Percentiles rank a stretch among this genome's conserved stretches.
Conservation (phyloP, 768 basidiomycete species). For the Daedaleopsis nitida region DNA sequence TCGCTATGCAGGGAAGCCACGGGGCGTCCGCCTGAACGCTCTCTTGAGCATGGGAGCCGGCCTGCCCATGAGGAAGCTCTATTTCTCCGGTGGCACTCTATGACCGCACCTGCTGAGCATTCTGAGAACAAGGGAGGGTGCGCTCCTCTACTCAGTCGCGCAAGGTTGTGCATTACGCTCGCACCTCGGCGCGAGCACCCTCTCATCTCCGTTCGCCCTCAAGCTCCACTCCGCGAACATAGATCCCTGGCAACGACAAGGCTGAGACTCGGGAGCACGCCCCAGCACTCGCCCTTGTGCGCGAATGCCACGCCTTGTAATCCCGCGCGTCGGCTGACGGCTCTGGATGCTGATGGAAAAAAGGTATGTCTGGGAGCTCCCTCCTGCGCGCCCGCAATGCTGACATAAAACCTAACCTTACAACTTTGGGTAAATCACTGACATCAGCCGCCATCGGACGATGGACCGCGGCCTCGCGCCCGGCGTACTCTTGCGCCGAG, state of each 20-base stretch:
- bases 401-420: constrained; percentile 26
- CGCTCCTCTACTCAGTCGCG: neutral
- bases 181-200: neutral
- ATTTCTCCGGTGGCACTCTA: constrained; percentile 3
- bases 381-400: constrained; percentile 17
- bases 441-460: constrained; percentile 12
- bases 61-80: neutral
- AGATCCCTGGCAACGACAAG: constrained; percentile 4
- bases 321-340: constrained; percentile 12
- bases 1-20: neutral
- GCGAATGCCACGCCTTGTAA: constrained; percentile 16
- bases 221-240: constrained; percentile 6
- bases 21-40: neutral
- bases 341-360: constrained; percentile 18
- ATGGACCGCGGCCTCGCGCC: constrained; percentile 2
- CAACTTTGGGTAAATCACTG: constrained; percentile 15
- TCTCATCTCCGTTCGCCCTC: constrained; percentile 13
- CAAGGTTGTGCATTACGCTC: neutral
- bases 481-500: constrained; percentile 6
- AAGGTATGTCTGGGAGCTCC: constrained; percentile 8
- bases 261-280: neutral
- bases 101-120: constrained; percentile 5
- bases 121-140: constrained; percentile 14
- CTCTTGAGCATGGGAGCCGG: neutral
- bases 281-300: constrained; percentile 4